Evolutionary conservation across 164 flowering plant species (phyloP).

Genomic region (Macadamia integrifolia): DNA sequence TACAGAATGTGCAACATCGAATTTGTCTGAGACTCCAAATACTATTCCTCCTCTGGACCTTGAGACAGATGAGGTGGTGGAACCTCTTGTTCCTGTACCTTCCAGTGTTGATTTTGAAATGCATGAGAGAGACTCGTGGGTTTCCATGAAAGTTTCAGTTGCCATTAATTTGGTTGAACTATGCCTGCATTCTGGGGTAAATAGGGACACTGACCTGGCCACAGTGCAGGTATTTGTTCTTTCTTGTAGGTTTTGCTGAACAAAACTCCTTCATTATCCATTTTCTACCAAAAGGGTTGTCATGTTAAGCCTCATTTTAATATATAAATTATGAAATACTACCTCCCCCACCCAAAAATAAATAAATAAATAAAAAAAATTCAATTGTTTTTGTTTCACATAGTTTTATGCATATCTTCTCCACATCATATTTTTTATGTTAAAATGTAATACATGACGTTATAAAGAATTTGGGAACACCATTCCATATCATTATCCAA

Average conservation of each 20-base stretch:
- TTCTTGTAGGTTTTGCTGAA: neutral
- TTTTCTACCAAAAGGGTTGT: too few relatives aligned
- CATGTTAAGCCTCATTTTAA: too few relatives aligned
- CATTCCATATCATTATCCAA: too few relatives aligned
- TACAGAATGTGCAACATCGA: conserved; percentile 76
- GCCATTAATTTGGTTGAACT: conserved; percentile 59
- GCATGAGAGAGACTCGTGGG: conserved; percentile 40
- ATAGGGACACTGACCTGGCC: conserved; percentile 75
- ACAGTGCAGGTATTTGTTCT: conserved; percentile 62
- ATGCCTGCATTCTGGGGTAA: conserved; percentile 56
- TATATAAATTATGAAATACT: too few relatives aligned
- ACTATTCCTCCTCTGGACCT: conserved; percentile 43
- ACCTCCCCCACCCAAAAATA: too few relatives aligned
- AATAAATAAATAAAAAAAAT: too few relatives aligned
- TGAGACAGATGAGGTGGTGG: conserved; percentile 19
- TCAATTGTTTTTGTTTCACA: too few relatives aligned
- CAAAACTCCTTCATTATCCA: too few relatives aligned
- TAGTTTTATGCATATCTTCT: too few relatives aligned
- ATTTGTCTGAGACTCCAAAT: conserved; percentile 77
- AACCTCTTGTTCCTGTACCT: conserved; percentile 18
- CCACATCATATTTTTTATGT: too few relatives aligned
- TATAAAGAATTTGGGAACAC: too few relatives aligned
- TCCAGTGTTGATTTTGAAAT: conserved; percentile 25
- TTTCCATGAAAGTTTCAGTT: conserved; percentile 55
- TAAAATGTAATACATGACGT: too few relatives aligned